Percentiles rank a stretch among this genome's conserved stretches.
Evolutionary conservation across 371 early-diverging fungal genomes (phyloP).

Genomic region (Mucor irregularis): DNA sequence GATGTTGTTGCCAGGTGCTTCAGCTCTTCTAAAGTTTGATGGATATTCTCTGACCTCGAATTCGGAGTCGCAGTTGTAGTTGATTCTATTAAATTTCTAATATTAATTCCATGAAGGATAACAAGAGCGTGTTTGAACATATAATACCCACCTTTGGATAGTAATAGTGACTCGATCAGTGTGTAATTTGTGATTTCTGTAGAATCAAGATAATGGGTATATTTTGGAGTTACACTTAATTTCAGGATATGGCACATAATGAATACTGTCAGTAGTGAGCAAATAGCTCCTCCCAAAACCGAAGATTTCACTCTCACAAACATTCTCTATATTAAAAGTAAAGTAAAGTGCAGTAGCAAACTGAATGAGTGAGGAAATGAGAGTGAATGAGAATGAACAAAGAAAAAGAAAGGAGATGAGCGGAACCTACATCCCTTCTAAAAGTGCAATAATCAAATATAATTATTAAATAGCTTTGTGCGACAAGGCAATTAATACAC

Average conservation of each 20-base stretch:
- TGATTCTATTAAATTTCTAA: neutral
- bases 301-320: conserved; percentile 6
- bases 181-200: conserved; percentile 36
- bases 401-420: too few species aligned
- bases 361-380: too few species aligned
- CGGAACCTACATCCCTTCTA: too few species aligned
- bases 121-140: neutral
- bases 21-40: conserved; percentile 20
- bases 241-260: conserved; percentile 15
- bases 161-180: conserved; percentile 25
- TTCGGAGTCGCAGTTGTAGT: neutral
- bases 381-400: too few species aligned
- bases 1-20: conserved; percentile 15
- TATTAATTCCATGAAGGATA: neutral
- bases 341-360: too few species aligned
- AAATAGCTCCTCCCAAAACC: conserved; percentile 2
- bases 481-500: too few species aligned
- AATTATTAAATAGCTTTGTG: too few species aligned
- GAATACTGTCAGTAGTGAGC: conserved; percentile 7
- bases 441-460: too few species aligned
- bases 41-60: neutral
- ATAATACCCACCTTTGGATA: conserved; percentile 20
- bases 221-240: neutral
- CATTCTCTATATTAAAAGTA: too few species aligned
- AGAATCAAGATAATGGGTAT: conserved; percentile 20